A percentile compares a stretch with the other conserved stretches of the same genome.
phyloP scores from a whole-genome alignment of 2,329 filamentous ascomycete species.

The Colletotrichum musae region DNA sequence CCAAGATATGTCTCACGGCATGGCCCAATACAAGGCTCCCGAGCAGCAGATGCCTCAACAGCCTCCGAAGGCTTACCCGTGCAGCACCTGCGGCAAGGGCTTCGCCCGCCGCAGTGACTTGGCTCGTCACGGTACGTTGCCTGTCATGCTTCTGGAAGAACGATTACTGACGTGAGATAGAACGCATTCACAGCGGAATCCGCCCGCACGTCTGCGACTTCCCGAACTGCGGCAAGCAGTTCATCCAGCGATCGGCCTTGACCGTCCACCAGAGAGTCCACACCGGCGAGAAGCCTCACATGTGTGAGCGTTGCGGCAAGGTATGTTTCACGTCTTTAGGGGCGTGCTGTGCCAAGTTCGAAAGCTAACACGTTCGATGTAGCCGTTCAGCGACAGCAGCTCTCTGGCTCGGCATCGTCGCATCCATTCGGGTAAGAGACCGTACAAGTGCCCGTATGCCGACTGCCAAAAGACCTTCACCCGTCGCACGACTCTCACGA shows the following conservation, averaged over 20 bases:
- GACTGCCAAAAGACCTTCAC: slow-evolving; percentile 99
- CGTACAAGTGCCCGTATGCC: slow-evolving; percentile 97
- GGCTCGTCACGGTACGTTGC: slow-evolving; percentile 86
- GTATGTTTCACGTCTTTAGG: slow-evolving; percentile 62
- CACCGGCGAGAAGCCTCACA: slow-evolving; percentile 97
- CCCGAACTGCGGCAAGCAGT: slow-evolving; percentile 91
- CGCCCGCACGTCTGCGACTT: slow-evolving; percentile 94
- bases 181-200: slow-evolving; percentile 94
- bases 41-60: slow-evolving; percentile 39
- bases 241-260: slow-evolving; percentile 95
- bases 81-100: slow-evolving; percentile 89
- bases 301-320: slow-evolving; percentile 97
- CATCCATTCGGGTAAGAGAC: slow-evolving; percentile 95
- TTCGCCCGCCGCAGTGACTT: slow-evolving; percentile 96
- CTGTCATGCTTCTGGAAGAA: slow-evolving; percentile 32
- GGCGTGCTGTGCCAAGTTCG: slow-evolving; percentile 31
- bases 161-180: slow-evolving; percentile 62
- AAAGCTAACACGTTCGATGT: slow-evolving; percentile 43
- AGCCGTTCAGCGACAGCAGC: slow-evolving; percentile 97
- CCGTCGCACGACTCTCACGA: slow-evolving; percentile 91
- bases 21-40: slow-evolving; percentile 45
- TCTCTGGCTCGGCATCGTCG: slow-evolving; percentile 93
- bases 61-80: slow-evolving; percentile 69
- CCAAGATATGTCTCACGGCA: slow-evolving; percentile 47
- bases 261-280: slow-evolving; percentile 97